Percentiles rank a stretch among this genome's conserved stretches.
Evolutionary conservation across 495 filamentous ascomycete genomes (phyloP).

Genomic region (Aspergillus coremiiformis): DNA sequence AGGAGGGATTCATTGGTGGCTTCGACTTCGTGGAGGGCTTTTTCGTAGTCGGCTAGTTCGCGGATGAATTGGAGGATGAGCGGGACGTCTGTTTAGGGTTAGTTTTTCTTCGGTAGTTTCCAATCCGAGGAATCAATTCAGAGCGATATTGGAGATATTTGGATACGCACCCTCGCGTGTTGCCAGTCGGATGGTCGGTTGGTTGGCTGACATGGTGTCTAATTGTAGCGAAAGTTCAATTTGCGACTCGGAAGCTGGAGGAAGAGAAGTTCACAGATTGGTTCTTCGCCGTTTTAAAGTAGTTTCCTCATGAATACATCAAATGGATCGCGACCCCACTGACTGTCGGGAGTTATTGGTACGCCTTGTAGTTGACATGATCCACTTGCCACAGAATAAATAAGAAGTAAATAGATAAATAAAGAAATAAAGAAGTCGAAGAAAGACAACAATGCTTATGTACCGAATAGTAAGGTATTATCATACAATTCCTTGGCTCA

Average conservation of each 20-base stretch:
- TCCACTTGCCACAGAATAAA: not conserved
- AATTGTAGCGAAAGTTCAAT: not conserved
- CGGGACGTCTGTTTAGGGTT: conserved; percentile 58
- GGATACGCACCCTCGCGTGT: conserved; percentile 36
- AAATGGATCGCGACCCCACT: not conserved
- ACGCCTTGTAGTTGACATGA: not conserved
- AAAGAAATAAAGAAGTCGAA: not conserved
- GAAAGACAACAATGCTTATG: not conserved
- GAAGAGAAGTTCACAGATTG: not conserved
- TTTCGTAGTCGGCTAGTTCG: conserved; percentile 85
- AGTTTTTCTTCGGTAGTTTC: not conserved
- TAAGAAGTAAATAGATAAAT: not conserved
- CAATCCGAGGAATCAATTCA: no score
- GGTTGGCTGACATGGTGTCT: conserved; percentile 25
- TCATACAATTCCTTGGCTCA: conserved; percentile 1
- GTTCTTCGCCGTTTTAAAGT: not conserved
- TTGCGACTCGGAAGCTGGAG: not conserved
- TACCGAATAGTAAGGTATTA: conserved; percentile 7
- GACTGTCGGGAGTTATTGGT: not conserved
- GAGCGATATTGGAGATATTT: no score
- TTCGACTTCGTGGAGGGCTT: conserved; percentile 57
- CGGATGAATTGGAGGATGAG: conserved; percentile 75
- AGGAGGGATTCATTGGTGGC: conserved; percentile 70
- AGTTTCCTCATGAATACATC: not conserved
- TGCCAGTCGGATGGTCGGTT: conserved; percentile 44